Evolutionary conservation across 2,329 filamentous ascomycete genomes (phyloP), one percentile per base, ranked within the genome.

Genomic region (Proliferodiscus dingleyae): DNA sequence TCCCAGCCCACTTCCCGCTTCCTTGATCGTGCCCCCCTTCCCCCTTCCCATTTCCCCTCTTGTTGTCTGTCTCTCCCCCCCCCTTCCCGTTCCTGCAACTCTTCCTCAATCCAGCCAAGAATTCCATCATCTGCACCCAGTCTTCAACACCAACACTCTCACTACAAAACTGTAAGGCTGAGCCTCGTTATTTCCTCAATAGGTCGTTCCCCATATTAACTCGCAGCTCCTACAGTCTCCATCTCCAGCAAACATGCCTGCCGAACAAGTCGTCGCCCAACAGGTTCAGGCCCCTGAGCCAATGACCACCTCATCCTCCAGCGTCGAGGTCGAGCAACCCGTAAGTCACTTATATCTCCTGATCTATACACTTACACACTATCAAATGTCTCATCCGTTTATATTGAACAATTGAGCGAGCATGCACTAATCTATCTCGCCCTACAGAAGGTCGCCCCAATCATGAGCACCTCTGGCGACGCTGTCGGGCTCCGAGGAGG

Each of bases 271-370:
- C 38, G 45, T 55, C 44, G 52, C 58, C 16, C 59, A 61, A 47
- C 59, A 60, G 43, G 38, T 55, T 30, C 55, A 60, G 50, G 54
- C 53, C 42, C 44, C 55, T 15, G 53, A 56, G 53, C 54, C 57
- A 16, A 61, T 61, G 59, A 54, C 51, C 33, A 45, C 51, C 29
- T 43, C 42, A 28, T 50, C 50, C 36, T 38, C 34, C 37, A 50
- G 24, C 33, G 43, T 61, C 40, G 55, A 60, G 37, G 41, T 41
- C 32, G 38, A 53, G 24, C 59, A 61, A 45, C 59, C 59, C 4
- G 59, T 61, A 57, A 19, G 56, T 52, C 16, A 10, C 49, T 52
- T 29, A 55, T 43, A 3, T 15, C 29, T 45, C 24, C 11, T 11
- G 11, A 11, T 26, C 24, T 6, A 26, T 26, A 11, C 6, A 26